Base-by-base conservation (phyloP, 192 early-diverging fungal species). In the Chytriomyces sp. region DNA sequence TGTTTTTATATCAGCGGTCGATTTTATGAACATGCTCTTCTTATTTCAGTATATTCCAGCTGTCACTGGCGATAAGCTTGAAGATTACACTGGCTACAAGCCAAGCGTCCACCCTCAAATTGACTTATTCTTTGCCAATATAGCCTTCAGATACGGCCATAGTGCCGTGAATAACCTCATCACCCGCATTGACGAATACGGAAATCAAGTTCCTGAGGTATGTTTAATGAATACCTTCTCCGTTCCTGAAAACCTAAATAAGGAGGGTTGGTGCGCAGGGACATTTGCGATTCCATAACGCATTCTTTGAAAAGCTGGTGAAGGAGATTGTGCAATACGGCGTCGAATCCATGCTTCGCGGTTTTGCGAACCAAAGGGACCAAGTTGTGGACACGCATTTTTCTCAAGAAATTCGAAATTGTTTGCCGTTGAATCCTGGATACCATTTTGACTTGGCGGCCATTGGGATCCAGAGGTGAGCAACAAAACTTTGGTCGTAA, bases 81-180 rank as follows among this genome's bases (percentile, higher is more conserved):
- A 69, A 2, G 53, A 65, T 16, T 85, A 85, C 61, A 9, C 67
- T 45, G 84, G 84, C 0, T 85, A 85, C 76, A 81, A 79, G 44
- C 24, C 73, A 7, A 4, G 8, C 6, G 61, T 85, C 9, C 61
- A 85, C 57, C 81, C 84, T 18, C 35, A 35, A 5, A 63, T 83
- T 24, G 71, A 80, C 35, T 20, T 83, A 43, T 79, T 78, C 60
- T 83, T 85, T 67, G 50, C 69, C 24, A 81, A 72, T 48, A 74
- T 73, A 35, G 84, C 84, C n/a, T 67, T 81, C 57, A 74, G 84
- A 20, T 85, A 85, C 59, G 84, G 81, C 6, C 84, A 85, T 45
- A 64, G 46, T 47, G 71, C 80, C 16, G 7, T 82, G 7, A 80
- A 71, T 69, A 7, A 44, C 13, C 35, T 76, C 35, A 69, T 82